Conservation (phyloP, 129 eudicot genomes). For the Flaveria ramosissima region DNA sequence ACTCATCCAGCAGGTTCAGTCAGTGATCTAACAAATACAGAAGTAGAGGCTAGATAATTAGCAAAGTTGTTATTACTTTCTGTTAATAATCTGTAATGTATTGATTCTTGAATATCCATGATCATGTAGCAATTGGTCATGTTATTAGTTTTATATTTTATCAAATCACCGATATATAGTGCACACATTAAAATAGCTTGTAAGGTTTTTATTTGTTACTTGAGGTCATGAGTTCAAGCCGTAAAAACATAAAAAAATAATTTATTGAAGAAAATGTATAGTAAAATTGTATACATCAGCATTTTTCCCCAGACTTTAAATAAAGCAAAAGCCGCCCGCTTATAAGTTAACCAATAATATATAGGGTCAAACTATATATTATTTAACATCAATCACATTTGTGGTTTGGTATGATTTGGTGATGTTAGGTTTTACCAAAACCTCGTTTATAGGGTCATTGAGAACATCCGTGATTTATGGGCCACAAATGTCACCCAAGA, state of each 20-base stretch:
- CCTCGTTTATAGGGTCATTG: too few relatives aligned
- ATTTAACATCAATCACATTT: neutral
- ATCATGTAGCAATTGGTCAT: neutral
- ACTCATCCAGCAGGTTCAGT: conserved; percentile 18
- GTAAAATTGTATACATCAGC: too few relatives aligned
- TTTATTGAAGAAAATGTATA: too few relatives aligned
- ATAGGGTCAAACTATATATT: neutral
- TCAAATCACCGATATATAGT: neutral
- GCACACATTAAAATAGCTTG: too few relatives aligned
- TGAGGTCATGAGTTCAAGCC: too few relatives aligned
- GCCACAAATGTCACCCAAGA: too few relatives aligned
- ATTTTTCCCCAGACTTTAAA: too few relatives aligned
- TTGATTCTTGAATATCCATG: neutral
- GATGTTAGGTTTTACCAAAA: neutral
- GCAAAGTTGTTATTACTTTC: neutral
- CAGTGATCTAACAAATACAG: conserved; percentile 30
- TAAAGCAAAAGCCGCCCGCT: too few relatives aligned
- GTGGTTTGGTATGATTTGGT: neutral
- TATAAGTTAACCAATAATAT: too few relatives aligned
- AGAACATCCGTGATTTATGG: too few relatives aligned
- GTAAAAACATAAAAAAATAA: too few relatives aligned
- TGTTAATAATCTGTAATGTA: neutral
- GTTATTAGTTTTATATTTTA: neutral
- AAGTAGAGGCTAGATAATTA: conserved; percentile 26
- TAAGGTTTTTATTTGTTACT: too few relatives aligned